Conservation (phyloP, 1,284 basidiomycete species). For the Lentinula novae-zelandiae region DNA sequence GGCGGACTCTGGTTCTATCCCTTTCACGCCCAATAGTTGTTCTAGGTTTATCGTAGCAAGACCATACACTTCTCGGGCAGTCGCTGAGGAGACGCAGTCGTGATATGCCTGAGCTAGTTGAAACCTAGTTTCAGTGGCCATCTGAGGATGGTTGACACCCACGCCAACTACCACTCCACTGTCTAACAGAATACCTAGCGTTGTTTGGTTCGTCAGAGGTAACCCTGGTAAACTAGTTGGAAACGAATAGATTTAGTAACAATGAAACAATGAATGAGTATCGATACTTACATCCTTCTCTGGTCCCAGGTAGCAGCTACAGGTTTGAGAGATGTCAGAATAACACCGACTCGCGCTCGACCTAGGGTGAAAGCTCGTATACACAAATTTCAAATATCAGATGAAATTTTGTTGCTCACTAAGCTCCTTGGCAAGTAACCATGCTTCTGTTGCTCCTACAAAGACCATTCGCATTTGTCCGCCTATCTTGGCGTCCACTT, state of each 20-base stretch:
- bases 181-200: conserved; percentile 54
- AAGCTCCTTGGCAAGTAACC: conserved; percentile 74
- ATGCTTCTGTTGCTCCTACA: conserved; percentile 71
- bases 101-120: conserved; percentile 52
- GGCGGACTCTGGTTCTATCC: conserved; percentile 31
- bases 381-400: neutral
- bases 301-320: conserved; percentile 70
- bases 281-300: conserved; percentile 49
- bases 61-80: conserved; percentile 38
- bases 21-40: conserved; percentile 60
- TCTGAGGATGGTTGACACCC: conserved; percentile 61
- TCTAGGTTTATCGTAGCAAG: conserved; percentile 50
- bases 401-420: conserved; percentile 30
- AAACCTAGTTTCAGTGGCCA: conserved; percentile 67
- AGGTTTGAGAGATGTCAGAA: conserved; percentile 52
- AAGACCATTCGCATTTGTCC: conserved; percentile 62
- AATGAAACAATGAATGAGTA: conserved; percentile 23
- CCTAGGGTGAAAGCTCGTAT: conserved; percentile 24
- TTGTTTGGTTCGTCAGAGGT: conserved; percentile 66
- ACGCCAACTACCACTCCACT: conserved; percentile 73
- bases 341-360: conserved; percentile 64
- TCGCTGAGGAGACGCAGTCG: conserved; percentile 21
- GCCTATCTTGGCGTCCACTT: conserved; percentile 60
- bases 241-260: conserved; percentile 18
- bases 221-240: conserved; percentile 59